Evolutionary conservation across 2,329 filamentous ascomycete species (phyloP).

Genomic region (Huntiella savannae): DNA sequence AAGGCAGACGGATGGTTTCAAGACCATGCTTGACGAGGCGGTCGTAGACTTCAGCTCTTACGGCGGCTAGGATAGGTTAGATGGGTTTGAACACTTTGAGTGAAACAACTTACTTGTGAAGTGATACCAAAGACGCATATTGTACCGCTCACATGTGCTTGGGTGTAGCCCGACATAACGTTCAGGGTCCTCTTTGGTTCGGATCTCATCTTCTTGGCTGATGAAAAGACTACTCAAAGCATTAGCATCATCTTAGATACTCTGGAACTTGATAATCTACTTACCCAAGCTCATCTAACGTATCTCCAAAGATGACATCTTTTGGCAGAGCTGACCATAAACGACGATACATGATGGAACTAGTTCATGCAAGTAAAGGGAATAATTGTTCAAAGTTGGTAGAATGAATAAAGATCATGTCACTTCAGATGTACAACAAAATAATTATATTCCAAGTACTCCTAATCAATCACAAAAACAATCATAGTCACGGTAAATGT

Average conservation of each 20-base stretch:
- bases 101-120: conserved; percentile 42
- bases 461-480: no score
- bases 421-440: no score
- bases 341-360: conserved; percentile 53
- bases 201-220: conserved; percentile 56
- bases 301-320: conserved; percentile 45
- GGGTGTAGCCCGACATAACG: conserved; percentile 57
- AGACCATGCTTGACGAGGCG: conserved; percentile 46
- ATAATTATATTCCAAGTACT: no score
- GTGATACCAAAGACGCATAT: conserved; percentile 52
- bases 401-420: no score
- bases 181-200: conserved; percentile 46
- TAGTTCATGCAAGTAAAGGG: not conserved
- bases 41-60: conserved; percentile 37
- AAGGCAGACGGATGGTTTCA: conserved; percentile 40
- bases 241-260: not conserved
- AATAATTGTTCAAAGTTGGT: no score
- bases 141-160: conserved; percentile 56
- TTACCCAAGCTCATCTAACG: conserved; percentile 57
- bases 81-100: not conserved
- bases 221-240: conserved; percentile 51
- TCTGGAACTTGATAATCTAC: conserved; percentile 12
- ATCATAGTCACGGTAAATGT: no score
- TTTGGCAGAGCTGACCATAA: conserved; percentile 47
- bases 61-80: conserved; percentile 29